A percentile compares a stretch with the other conserved stretches of the same genome.
phyloP scores from a whole-genome alignment of 306 rosid genomes.

The Mucuna pruriens region DNA sequence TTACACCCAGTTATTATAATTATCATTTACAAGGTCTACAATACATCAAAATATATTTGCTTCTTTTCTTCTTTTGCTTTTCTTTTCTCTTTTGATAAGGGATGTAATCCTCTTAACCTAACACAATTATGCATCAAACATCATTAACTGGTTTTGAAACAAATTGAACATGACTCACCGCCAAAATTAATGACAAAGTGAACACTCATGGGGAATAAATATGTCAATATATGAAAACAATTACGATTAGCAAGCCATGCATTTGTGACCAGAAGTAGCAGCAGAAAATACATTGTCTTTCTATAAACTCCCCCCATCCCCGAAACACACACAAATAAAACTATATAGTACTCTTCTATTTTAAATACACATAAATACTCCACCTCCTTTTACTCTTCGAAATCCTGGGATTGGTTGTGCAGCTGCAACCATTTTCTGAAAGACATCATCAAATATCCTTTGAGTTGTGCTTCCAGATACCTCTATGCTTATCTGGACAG shows the following conservation, averaged over 20 bases:
- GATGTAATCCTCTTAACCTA: neutral
- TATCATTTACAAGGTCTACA: neutral
- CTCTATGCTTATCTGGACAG: slow-evolving; percentile 67
- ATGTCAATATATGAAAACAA: neutral
- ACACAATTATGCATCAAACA: neutral
- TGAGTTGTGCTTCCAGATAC: slow-evolving; percentile 70
- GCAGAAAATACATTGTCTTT: neutral
- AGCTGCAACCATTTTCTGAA: slow-evolving; percentile 76
- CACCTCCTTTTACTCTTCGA: slow-evolving; percentile 96
- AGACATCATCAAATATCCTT: slow-evolving; percentile 66
- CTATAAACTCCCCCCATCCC: neutral
- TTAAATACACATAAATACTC: slow-evolving; percentile 20
- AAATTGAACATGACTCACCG: slow-evolving; percentile 1
- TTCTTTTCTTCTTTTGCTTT: neutral
- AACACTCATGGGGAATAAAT: neutral
- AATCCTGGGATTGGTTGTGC: slow-evolving; percentile 97
- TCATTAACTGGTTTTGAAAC: neutral
- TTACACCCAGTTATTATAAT: neutral
- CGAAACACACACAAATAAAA: neutral
- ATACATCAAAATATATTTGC: neutral
- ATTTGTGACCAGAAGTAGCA: neutral
- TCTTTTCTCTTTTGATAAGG: neutral
- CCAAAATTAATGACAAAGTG: slow-evolving; percentile 10
- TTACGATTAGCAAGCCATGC: neutral
- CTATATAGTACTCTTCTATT: slow-evolving; percentile 18